These are phyloP conservation scores for Teunomyces stri DNA, from an alignment of 805 yeast species.

Conservation along the genomic window DNA sequence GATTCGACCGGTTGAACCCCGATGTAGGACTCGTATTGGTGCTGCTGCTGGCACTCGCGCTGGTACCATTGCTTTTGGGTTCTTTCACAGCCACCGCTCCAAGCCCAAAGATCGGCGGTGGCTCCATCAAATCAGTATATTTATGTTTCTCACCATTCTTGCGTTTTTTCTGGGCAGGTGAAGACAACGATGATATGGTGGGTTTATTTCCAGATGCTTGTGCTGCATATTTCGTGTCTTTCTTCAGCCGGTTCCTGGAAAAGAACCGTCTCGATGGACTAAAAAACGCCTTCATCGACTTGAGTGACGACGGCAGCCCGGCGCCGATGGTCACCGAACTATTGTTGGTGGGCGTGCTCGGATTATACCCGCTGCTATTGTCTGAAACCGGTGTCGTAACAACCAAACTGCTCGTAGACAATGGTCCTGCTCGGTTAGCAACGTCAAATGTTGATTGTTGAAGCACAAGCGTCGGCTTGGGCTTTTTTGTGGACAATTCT, in stretches of 20 bases:
- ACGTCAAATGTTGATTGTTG: conserved; percentile 2
- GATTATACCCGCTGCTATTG: background rate
- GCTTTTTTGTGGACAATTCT: background rate
- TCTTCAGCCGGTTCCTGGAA: conserved; percentile 19
- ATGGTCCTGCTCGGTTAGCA: background rate
- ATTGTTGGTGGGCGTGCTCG: conserved; percentile 25
- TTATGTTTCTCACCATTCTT: conserved; percentile 10
- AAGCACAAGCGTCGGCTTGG: background rate
- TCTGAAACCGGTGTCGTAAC: conserved; percentile 4
- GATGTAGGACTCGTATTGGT: conserved; percentile 2
- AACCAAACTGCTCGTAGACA: conserved; percentile 7
- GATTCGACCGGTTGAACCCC: background rate
- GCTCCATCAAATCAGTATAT: conserved; percentile 30
- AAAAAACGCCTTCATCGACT: conserved; percentile 26
- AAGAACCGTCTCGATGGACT: conserved; percentile 41
- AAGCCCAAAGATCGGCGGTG: conserved; percentile 35
- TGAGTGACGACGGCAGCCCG: conserved; percentile 31
- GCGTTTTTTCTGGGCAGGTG: conserved; percentile 14
- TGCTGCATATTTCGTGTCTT: conserved; percentile 6
- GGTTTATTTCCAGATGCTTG: conserved; percentile 14
- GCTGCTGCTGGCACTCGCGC: conserved; percentile 1
- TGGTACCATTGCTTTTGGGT: background rate
- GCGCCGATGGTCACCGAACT: conserved; percentile 38
- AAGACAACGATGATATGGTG: conserved; percentile 34
- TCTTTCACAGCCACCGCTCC: background rate